phyloP scores from a whole-genome alignment of 1,139 yeast species.

The Sugiyamaella japonica region DNA sequence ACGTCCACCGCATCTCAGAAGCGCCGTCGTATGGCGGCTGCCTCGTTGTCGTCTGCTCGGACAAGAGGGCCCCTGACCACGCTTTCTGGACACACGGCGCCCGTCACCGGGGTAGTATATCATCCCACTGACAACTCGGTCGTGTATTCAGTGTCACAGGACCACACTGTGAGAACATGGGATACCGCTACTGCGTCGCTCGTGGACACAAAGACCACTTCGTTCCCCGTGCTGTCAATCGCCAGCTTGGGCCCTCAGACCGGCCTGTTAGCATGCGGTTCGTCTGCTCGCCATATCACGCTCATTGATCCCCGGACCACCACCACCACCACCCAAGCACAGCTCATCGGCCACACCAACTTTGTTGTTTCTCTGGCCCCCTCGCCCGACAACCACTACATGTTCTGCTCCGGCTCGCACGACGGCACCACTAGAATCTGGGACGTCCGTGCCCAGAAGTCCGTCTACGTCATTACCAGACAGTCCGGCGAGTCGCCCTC shows the following conservation, averaged over 20 bases:
- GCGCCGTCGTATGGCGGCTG: slow-evolving; percentile 82
- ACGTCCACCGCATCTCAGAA: slow-evolving; percentile 79
- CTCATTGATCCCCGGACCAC: slow-evolving; percentile 80
- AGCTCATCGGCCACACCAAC: slow-evolving; percentile 86
- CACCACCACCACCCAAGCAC: slow-evolving; percentile 55
- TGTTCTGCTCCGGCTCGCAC: slow-evolving; percentile 87
- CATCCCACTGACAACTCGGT: slow-evolving; percentile 71
- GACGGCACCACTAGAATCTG: slow-evolving; percentile 95
- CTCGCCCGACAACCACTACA: slow-evolving; percentile 49
- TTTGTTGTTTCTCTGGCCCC: slow-evolving; percentile 80
- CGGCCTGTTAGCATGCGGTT: slow-evolving; percentile 82
- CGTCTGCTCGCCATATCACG: slow-evolving; percentile 93
- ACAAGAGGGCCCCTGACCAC: slow-evolving; percentile 79
- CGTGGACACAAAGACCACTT: slow-evolving; percentile 84
- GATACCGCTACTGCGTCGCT: slow-evolving; percentile 81
- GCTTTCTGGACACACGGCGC: slow-evolving; percentile 77
- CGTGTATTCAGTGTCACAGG: slow-evolving; percentile 92
- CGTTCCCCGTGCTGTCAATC: slow-evolving; percentile 79
- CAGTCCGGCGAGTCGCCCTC: slow-evolving; percentile 47
- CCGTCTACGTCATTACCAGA: slow-evolving; percentile 84
- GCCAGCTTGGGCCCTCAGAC: slow-evolving; percentile 59
- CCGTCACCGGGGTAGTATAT: slow-evolving; percentile 82
- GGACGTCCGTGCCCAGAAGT: slow-evolving; percentile 87
- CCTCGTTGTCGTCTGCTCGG: slow-evolving; percentile 59
- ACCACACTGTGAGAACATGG: slow-evolving; percentile 95